These are phyloP conservation scores for Evernia prunastri DNA, from an alignment of 495 filamentous ascomycete species.

Conservation along the genomic window DNA sequence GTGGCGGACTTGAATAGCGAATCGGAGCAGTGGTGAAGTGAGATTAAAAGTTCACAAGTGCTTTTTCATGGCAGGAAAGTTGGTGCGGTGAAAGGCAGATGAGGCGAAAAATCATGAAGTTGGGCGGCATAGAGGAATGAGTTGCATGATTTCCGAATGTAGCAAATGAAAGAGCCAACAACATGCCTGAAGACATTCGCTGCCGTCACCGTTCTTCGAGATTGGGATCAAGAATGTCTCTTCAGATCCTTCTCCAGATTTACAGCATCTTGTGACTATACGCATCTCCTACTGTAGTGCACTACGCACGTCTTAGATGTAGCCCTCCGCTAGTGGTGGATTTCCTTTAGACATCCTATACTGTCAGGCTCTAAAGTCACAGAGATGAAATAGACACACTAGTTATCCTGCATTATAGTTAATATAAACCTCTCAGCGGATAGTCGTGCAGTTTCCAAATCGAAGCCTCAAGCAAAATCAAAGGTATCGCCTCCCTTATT, in stretches of 20 bases:
- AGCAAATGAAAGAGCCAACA: not conserved
- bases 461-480: constrained; percentile 56
- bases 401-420: not conserved
- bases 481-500: constrained; percentile 81
- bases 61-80: not conserved
- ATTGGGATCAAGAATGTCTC: not conserved
- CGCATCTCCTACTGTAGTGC: not conserved
- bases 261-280: not conserved
- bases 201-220: too few species aligned
- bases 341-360: not conserved
- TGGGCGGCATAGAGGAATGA: not conserved
- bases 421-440: not conserved
- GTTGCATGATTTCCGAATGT: not conserved
- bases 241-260: not conserved
- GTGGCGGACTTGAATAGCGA: not conserved
- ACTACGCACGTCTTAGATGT: not conserved
- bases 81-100: not conserved
- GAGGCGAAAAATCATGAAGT: not conserved
- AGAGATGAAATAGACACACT: not conserved
- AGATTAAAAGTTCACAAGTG: not conserved
- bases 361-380: not conserved
- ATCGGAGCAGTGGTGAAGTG: not conserved
- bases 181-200: not conserved
- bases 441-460: not conserved
- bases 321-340: not conserved